These are phyloP conservation scores for Lactifluus pinguis DNA, from an alignment of 768 basidiomycete species.

Conservation along the genomic window DNA sequence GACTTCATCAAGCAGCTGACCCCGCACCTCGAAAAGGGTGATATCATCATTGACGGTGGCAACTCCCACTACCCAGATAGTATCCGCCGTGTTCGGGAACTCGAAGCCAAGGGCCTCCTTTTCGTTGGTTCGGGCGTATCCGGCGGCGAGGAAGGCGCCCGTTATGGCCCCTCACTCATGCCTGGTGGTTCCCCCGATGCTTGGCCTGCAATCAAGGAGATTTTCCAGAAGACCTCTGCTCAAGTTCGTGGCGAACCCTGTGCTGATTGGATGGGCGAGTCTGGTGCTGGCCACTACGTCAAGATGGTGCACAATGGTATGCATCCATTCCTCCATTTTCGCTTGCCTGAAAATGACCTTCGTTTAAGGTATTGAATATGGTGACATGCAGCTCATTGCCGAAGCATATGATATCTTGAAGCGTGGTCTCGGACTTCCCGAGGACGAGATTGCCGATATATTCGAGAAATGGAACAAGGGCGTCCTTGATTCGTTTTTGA, in stretches of 20 bases:
- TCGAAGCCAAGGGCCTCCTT: slow-evolving; percentile 89
- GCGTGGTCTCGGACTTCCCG: slow-evolving; percentile 80
- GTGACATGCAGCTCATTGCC: slow-evolving; percentile 98
- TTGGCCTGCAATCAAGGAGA: slow-evolving; percentile 95
- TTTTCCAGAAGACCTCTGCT: slow-evolving; percentile 97
- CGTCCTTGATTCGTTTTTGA: slow-evolving; percentile 98
- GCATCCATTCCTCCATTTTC: slow-evolving; percentile 17
- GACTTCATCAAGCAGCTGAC: slow-evolving; percentile 85
- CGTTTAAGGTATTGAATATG: slow-evolving; percentile 88
- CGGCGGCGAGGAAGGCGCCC: slow-evolving; percentile 98
- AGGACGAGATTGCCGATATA: slow-evolving; percentile 89
- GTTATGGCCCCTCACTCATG: slow-evolving; percentile 97
- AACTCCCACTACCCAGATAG: slow-evolving; percentile 99
- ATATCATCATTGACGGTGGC: slow-evolving; percentile 99
- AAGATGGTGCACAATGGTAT: slow-evolving; percentile 99
- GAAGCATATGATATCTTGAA: slow-evolving; percentile 99
- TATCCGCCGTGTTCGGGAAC: slow-evolving; percentile 86
- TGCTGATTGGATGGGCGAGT: slow-evolving; percentile 99
- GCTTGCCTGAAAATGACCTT: not conserved
- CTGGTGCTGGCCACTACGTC: slow-evolving; percentile 94
- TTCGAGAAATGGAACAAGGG: slow-evolving; percentile 96
- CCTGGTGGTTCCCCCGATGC: slow-evolving; percentile 92
- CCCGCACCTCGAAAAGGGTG: slow-evolving; percentile 87
- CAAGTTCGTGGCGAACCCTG: slow-evolving; percentile 93
- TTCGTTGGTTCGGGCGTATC: slow-evolving; percentile 99